Percentiles rank a stretch among this genome's conserved stretches.
Conservation (phyloP, 1,284 basidiomycete genomes). For the Sporisorium graminicola region DNA sequence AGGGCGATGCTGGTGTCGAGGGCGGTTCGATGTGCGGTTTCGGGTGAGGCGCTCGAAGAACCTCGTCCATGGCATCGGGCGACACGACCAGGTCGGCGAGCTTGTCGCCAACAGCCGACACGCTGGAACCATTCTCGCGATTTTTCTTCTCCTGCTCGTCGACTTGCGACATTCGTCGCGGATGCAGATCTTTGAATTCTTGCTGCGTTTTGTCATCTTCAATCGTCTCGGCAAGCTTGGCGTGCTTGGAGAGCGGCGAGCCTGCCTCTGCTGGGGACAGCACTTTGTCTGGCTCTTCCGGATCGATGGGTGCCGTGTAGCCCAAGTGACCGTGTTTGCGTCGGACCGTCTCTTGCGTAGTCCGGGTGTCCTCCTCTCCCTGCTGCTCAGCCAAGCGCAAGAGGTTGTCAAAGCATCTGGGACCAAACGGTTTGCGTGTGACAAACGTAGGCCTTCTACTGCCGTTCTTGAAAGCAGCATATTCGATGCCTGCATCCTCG, state of each 20-base stretch:
- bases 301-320: constrained; percentile 29
- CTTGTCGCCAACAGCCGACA: constrained; percentile 20
- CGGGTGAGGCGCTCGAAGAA: constrained; percentile 40
- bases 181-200: constrained; percentile 11
- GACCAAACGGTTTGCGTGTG: constrained; percentile 58
- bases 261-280: constrained; percentile 12
- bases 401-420: constrained; percentile 41
- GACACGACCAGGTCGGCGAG: constrained; percentile 39
- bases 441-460: constrained; percentile 48
- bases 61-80: constrained; percentile 40
- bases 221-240: neutral
- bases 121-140: constrained; percentile 6
- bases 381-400: constrained; percentile 43
- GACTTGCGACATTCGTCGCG: constrained; percentile 18
- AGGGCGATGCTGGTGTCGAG: constrained; percentile 1
- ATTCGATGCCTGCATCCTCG: constrained; percentile 48
- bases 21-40: constrained; percentile 26
- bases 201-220: neutral
- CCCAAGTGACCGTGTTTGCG: constrained; percentile 37
- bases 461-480: constrained; percentile 41
- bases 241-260: constrained; percentile 9
- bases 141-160: constrained; percentile 20
- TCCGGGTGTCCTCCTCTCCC: constrained; percentile 15
- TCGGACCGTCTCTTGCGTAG: constrained; percentile 13
- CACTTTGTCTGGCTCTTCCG: constrained; percentile 16